phyloP scores from a whole-genome alignment of 495 filamentous ascomycete genomes.

The Penicillium arizonense region DNA sequence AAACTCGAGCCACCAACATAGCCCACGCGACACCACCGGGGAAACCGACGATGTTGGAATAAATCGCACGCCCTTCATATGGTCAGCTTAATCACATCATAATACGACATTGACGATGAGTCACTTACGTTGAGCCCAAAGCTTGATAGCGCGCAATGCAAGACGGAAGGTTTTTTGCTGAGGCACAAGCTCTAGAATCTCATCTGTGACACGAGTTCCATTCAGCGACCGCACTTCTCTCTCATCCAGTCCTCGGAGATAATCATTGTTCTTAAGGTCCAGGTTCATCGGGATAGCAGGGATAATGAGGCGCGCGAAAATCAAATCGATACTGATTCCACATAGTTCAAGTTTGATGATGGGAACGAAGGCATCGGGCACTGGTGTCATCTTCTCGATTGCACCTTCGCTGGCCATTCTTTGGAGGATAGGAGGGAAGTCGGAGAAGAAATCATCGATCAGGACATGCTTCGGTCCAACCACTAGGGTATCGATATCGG shows the following conservation, averaged over 20 bases:
- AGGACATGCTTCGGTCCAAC: slow-evolving; percentile 84
- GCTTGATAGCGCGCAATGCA: slow-evolving; percentile 86
- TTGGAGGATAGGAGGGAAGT: slow-evolving; percentile 74
- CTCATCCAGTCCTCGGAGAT: slow-evolving; percentile 84
- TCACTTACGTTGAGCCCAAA: slow-evolving; percentile 83
- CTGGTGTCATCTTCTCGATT: slow-evolving; percentile 80
- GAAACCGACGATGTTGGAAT: slow-evolving; percentile 93
- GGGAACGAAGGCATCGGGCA: slow-evolving; percentile 87
- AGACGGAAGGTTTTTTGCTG: slow-evolving; percentile 84
- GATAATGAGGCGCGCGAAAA: slow-evolving; percentile 77
- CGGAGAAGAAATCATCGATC: slow-evolving; percentile 84
- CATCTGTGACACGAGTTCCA: slow-evolving; percentile 88
- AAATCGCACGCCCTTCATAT: slow-evolving; percentile 71
- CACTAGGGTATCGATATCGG: slow-evolving; percentile 95
- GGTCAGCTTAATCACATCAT: background rate
- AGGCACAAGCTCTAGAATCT: slow-evolving; percentile 85
- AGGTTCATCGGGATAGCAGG: slow-evolving; percentile 70
- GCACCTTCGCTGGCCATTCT: slow-evolving; percentile 71
- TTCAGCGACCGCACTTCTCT: slow-evolving; percentile 85
- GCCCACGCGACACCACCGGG: slow-evolving; percentile 98
- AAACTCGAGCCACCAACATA: slow-evolving; percentile 92
- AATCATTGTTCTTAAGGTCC: slow-evolving; percentile 74
- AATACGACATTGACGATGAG: too few relatives aligned
- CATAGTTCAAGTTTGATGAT: slow-evolving; percentile 93
- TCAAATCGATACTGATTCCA: slow-evolving; percentile 91